phyloP scores from a whole-genome alignment of 345 rosid genomes.

The Odontarrhena argentea region DNA sequence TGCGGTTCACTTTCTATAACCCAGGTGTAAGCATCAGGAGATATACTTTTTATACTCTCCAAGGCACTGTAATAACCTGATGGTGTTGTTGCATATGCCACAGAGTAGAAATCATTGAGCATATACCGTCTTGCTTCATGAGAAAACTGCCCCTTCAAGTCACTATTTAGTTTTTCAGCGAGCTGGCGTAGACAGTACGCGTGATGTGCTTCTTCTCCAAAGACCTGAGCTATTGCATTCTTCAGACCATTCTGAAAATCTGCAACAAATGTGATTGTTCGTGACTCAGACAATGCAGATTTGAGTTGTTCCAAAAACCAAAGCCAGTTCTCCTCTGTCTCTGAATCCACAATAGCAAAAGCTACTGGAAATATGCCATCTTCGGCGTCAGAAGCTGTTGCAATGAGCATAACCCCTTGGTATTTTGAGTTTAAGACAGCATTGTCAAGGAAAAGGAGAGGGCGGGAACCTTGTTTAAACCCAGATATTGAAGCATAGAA shows the following conservation, averaged over 20 bases:
- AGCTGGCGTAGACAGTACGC: slow-evolving; percentile 80
- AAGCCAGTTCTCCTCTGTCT: slow-evolving; percentile 83
- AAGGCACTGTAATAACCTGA: slow-evolving; percentile 60
- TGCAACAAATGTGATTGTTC: slow-evolving; percentile 76
- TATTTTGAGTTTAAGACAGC: slow-evolving; percentile 73
- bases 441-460: slow-evolving; percentile 83
- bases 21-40: slow-evolving; percentile 84
- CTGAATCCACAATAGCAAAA: slow-evolving; percentile 78
- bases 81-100: slow-evolving; percentile 66
- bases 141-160: slow-evolving; percentile 82
- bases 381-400: slow-evolving; percentile 74
- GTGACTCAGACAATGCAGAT: slow-evolving; percentile 54
- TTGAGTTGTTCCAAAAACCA: slow-evolving; percentile 84
- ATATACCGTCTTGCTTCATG: slow-evolving; percentile 90
- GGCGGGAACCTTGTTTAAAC: slow-evolving; percentile 84
- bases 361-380: slow-evolving; percentile 85
- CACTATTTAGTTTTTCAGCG: slow-evolving; percentile 69
- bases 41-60: slow-evolving; percentile 72
- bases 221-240: slow-evolving; percentile 63
- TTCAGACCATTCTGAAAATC: slow-evolving; percentile 77
- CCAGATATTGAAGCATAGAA: slow-evolving; percentile 84
- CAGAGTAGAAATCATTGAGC: slow-evolving; percentile 77
- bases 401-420: slow-evolving; percentile 76
- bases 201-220: slow-evolving; percentile 65
- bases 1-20: slow-evolving; percentile 81